Evolutionary conservation across 139 green algal species (phyloP).

Genomic region (Mesostigma viride): DNA sequence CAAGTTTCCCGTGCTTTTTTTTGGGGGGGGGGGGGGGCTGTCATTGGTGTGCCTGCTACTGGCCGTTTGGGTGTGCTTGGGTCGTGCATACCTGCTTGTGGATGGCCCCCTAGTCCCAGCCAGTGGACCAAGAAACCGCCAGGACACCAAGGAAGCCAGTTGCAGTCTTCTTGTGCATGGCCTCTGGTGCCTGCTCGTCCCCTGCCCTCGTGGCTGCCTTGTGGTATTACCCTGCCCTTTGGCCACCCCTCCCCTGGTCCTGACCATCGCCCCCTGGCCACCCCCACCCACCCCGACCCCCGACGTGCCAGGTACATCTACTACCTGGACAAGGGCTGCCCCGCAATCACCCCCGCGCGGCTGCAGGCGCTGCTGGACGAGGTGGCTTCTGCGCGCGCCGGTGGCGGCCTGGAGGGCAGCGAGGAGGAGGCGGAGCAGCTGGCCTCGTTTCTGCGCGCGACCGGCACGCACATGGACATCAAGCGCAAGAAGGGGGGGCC

Average conservation of each 20-base stretch:
- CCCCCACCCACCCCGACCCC: constrained; percentile 62
- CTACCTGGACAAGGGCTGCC: constrained; percentile 30
- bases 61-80: neutral
- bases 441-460: neutral
- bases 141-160: neutral
- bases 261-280: constrained; percentile 27
- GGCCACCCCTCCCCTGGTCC: neutral
- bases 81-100: neutral
- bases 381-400: constrained; percentile 1
- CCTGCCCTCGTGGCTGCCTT: neutral
- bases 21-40: no score
- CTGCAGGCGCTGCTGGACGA: constrained; percentile 28
- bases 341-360: constrained; percentile 7
- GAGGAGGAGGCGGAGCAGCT: neutral
- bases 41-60: neutral
- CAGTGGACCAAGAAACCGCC: no score
- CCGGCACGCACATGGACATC: constrained; percentile 6
- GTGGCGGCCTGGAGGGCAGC: neutral
- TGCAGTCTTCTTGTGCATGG: neutral
- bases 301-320: constrained; percentile 36
- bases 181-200: neutral
- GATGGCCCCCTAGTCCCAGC: neutral
- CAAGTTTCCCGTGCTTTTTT: no score
- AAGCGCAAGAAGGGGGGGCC: constrained; percentile 13
- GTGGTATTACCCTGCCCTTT: neutral